Evolutionary conservation across 306 rosid species (phyloP).

Genomic region (Castanospermum australe): DNA sequence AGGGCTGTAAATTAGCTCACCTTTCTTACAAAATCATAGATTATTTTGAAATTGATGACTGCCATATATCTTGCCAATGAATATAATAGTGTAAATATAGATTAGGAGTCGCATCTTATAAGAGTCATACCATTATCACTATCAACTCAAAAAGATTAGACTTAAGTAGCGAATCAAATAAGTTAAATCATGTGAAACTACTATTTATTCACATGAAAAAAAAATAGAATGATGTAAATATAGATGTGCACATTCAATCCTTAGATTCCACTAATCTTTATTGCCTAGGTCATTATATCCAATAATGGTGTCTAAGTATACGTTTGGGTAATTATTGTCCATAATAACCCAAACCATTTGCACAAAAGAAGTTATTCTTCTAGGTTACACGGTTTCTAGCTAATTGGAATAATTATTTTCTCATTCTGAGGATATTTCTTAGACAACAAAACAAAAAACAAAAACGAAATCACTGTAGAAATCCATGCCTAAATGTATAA

Average conservation of each 20-base stretch:
- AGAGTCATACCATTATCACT: too few species aligned
- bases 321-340: conserved; percentile 49
- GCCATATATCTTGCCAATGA: conserved; percentile 33
- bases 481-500: conserved; percentile 46
- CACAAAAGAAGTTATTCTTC: conserved; percentile 23
- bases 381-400: conserved; percentile 3
- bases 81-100: conserved; percentile 29
- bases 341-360: conserved; percentile 54
- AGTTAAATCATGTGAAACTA: too few species aligned
- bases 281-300: conserved; percentile 47
- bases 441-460: conserved; percentile 13
- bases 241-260: conserved; percentile 50
- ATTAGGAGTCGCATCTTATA: too few species aligned
- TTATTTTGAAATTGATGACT: conserved; percentile 31
- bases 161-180: too few species aligned
- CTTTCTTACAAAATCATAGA: conserved; percentile 21
- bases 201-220: too few species aligned
- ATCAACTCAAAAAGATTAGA: too few species aligned
- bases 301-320: conserved; percentile 69
- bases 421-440: not conserved
- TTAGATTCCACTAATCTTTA: conserved; percentile 61
- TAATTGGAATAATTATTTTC: conserved; percentile 9
- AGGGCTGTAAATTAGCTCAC: not conserved
- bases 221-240: conserved; percentile 28
- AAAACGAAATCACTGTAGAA: conserved; percentile 16